phyloP scores from a whole-genome alignment of 2,329 filamentous ascomycete genomes.

The Fusarium dimerum region DNA sequence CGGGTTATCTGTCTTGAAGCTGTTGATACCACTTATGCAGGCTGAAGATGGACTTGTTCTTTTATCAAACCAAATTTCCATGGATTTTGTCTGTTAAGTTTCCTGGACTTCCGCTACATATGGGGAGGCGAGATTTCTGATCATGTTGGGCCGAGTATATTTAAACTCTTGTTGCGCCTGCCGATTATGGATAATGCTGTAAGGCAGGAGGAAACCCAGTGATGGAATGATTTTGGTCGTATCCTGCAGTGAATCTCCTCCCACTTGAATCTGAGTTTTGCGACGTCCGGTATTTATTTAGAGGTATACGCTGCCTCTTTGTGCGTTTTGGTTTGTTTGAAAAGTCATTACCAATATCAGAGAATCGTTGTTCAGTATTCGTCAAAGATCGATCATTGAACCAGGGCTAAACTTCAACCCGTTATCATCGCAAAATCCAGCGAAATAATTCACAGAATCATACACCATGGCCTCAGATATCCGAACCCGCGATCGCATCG shows the following conservation, averaged over 20 bases:
- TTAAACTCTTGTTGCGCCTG: background rate
- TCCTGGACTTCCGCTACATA: too few relatives aligned
- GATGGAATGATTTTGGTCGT: background rate
- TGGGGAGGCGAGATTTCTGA: too few relatives aligned
- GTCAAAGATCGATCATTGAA: too few relatives aligned
- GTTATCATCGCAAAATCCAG: too few relatives aligned
- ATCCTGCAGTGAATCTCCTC: background rate
- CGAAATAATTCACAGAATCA: background rate
- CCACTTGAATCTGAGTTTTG: too few relatives aligned
- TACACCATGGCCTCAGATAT: background rate
- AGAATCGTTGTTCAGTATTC: too few relatives aligned
- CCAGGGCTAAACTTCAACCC: too few relatives aligned
- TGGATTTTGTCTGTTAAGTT: too few relatives aligned
- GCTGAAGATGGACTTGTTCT: background rate
- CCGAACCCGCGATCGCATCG: background rate
- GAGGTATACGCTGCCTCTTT: too few relatives aligned
- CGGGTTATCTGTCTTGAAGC: background rate
- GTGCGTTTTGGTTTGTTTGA: too few relatives aligned
- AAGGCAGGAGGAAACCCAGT: background rate
- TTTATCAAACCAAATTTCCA: background rate
- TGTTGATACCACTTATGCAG: conserved; percentile 2
- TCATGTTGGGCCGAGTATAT: background rate
- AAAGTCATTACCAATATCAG: too few relatives aligned
- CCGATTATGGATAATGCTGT: background rate
- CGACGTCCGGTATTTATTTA: too few relatives aligned